Conservation (phyloP, 2,329 filamentous ascomycete genomes). For the Cryphonectria japonica region DNA sequence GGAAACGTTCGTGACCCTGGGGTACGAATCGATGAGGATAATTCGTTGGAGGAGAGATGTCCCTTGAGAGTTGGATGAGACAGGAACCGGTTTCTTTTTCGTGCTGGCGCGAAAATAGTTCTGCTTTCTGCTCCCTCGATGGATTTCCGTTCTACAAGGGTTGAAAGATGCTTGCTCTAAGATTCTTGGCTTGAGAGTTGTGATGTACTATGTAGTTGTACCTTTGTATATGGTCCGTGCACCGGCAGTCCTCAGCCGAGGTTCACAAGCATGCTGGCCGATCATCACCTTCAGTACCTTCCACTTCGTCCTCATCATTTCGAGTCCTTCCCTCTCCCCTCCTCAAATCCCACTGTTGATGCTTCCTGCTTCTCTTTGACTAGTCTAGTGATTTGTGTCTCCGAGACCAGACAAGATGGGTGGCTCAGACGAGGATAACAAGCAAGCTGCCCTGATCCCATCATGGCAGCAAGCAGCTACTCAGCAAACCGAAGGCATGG, state of each 20-base stretch:
- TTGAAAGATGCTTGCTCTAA: background rate
- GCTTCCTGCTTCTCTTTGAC: no score
- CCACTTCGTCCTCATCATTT: background rate
- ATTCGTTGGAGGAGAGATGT: background rate
- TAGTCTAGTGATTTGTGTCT: background rate
- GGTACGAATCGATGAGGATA: background rate
- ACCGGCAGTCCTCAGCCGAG: constrained; percentile 19
- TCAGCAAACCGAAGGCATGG: constrained; percentile 10
- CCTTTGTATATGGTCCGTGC: constrained; percentile 24
- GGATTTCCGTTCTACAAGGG: background rate
- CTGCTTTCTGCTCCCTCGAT: background rate
- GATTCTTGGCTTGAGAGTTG: background rate
- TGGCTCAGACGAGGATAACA: constrained; percentile 31
- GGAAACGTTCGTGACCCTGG: background rate
- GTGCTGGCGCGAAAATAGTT: background rate
- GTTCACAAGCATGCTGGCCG: constrained; percentile 15
- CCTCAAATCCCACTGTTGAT: background rate
- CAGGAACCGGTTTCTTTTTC: background rate
- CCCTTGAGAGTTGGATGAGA: background rate
- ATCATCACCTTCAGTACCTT: background rate
- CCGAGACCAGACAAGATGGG: constrained; percentile 29
- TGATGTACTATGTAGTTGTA: constrained; percentile 2
- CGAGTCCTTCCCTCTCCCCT: background rate
- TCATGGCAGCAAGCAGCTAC: constrained; percentile 30
- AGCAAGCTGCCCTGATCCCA: constrained; percentile 27